phyloP scores from a whole-genome alignment of 164 flowering plant species.

The Vitis rotundifolia region DNA sequence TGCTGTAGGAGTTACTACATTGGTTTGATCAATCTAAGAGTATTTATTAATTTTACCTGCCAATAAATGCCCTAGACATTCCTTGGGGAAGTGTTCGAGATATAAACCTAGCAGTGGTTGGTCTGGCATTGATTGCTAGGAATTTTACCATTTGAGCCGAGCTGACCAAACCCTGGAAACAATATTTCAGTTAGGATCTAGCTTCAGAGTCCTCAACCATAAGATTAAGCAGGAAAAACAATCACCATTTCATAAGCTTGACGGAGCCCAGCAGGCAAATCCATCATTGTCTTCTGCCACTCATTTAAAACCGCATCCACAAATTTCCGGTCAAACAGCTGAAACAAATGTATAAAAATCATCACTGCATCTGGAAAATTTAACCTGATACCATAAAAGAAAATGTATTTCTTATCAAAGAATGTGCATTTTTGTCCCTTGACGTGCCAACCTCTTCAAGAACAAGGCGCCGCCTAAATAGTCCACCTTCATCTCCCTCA shows the following conservation, averaged over 20 bases:
- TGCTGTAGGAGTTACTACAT: neutral
- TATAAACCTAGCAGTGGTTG: conserved; percentile 75
- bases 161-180: conserved; percentile 86
- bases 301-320: conserved; percentile 92
- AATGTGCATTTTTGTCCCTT: neutral
- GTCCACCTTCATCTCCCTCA: conserved; percentile 94
- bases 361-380: neutral
- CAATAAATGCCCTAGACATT: conserved; percentile 90
- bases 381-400: neutral
- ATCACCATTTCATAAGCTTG: conserved; percentile 97
- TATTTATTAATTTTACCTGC: conserved; percentile 59
- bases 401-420: neutral
- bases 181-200: conserved; percentile 19
- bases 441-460: conserved; percentile 68
- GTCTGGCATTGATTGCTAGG: conserved; percentile 85
- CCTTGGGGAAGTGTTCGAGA: conserved; percentile 82
- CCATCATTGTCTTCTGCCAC: conserved; percentile 95
- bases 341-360: conserved; percentile 21
- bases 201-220: neutral
- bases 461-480: conserved; percentile 72
- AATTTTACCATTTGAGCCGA: conserved; percentile 90
- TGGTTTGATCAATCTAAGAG: neutral
- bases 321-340: conserved; percentile 91
- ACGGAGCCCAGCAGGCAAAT: conserved; percentile 92
- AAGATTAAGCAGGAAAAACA: neutral